Evolutionary conservation across 495 filamentous ascomycete species (phyloP).

Genomic region (Penicillium maclennaniae): DNA sequence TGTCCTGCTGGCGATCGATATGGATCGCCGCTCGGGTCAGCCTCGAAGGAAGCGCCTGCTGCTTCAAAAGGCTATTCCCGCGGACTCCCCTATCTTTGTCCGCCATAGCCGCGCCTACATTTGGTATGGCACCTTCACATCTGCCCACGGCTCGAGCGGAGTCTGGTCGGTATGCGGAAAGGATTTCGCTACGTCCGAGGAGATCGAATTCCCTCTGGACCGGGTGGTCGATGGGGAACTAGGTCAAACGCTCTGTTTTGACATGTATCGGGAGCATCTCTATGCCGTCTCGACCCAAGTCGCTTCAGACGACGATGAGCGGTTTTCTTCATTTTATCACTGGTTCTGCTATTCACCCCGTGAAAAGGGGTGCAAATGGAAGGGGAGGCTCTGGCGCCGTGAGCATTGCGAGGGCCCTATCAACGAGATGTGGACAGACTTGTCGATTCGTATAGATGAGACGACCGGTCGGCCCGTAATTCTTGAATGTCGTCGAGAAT

Average conservation of each 20-base stretch:
- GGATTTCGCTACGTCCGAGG: constrained; percentile 36
- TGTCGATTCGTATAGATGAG: constrained; percentile 63
- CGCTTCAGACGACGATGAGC: constrained; percentile 59
- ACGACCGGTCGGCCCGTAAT: constrained; percentile 55
- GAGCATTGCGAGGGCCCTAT: constrained; percentile 70
- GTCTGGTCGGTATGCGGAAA: constrained; percentile 59
- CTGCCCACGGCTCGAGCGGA: constrained; percentile 10
- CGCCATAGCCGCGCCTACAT: constrained; percentile 62
- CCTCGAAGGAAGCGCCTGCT: constrained; percentile 35
- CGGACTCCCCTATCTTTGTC: constrained; percentile 46
- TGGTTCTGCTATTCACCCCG: constrained; percentile 58
- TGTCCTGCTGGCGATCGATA: constrained; percentile 59
- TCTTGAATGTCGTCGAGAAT: constrained; percentile 69
- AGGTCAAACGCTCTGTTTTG: constrained; percentile 66
- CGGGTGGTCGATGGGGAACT: constrained; percentile 45
- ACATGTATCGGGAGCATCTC: constrained; percentile 63
- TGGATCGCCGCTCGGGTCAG: constrained; percentile 22
- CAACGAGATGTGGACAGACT: constrained; percentile 70
- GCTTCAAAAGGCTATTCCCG: constrained; percentile 15
- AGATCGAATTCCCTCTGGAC: constrained; percentile 8
- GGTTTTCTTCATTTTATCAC: constrained; percentile 67
- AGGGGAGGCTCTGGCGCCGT: constrained; percentile 57
- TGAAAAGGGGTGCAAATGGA: constrained; percentile 13
- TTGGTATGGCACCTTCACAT: constrained; percentile 56
- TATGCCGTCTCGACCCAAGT: constrained; percentile 69